A percentile compares a stretch with the other conserved stretches of the same genome.
Conservation (phyloP, 2,329 filamentous ascomycete genomes). For the Aureobasidium zeae region DNA sequence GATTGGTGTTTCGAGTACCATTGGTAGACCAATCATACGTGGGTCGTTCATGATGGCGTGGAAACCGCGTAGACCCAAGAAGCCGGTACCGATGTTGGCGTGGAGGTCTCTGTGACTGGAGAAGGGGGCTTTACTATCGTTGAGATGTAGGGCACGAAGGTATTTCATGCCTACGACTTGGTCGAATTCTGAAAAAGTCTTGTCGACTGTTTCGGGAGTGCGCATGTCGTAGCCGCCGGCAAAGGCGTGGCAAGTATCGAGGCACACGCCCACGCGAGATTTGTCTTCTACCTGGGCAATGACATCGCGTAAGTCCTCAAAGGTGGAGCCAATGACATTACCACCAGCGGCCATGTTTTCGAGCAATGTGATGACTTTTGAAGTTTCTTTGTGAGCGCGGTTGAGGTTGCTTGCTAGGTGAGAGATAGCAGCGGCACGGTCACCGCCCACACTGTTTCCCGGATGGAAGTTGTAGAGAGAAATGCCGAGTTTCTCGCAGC, state of each 20-base stretch:
- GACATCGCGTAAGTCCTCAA: constrained; percentile 78
- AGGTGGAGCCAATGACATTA: constrained; percentile 75
- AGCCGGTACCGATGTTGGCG: constrained; percentile 93
- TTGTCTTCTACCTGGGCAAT: constrained; percentile 75
- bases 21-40: constrained; percentile 67
- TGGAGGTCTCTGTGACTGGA: constrained; percentile 77
- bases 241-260: constrained; percentile 95
- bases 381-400: constrained; percentile 59
- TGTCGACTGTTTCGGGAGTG: constrained; percentile 60
- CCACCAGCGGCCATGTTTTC: constrained; percentile 94
- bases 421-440: constrained; percentile 58
- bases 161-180: constrained; percentile 66
- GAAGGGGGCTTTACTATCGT: constrained; percentile 90
- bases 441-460: constrained; percentile 62
- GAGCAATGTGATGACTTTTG: constrained; percentile 73
- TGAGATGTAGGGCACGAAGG: constrained; percentile 78
- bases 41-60: constrained; percentile 81
- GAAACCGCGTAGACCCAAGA: constrained; percentile 81
- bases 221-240: constrained; percentile 87
- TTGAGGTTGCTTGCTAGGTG: constrained; percentile 80
- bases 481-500: constrained; percentile 81
- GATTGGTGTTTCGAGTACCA: constrained; percentile 95
- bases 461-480: constrained; percentile 97
- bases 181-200: constrained; percentile 69
- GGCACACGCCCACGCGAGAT: constrained; percentile 77